Conservation (phyloP, 495 filamentous ascomycete species). For the Astrocystis sublimbata region DNA sequence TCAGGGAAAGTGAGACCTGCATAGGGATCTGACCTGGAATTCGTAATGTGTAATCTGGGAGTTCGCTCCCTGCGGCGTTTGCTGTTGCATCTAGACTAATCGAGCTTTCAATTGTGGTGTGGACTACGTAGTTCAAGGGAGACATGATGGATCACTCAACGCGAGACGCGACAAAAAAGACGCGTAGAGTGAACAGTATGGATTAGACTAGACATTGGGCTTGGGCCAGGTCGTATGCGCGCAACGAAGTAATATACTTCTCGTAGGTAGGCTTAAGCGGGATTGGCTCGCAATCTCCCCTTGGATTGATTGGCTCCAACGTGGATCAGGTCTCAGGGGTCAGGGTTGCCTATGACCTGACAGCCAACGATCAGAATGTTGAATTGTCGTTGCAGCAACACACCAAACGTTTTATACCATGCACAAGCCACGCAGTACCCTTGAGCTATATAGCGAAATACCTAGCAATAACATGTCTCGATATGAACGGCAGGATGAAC, state of each 20-base stretch:
- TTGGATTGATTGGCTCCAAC: not conserved
- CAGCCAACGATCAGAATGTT: not conserved
- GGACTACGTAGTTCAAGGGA: not conserved
- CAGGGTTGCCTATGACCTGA: not conserved
- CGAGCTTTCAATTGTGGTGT: not conserved
- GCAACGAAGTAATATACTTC: not conserved
- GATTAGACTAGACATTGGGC: not conserved
- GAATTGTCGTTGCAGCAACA: not conserved
- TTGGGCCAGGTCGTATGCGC: not conserved
- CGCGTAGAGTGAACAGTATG: too few species aligned
- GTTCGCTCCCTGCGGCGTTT: conserved; percentile 1
- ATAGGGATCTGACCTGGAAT: not conserved
- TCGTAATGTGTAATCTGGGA: not conserved
- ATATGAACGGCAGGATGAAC: too few species aligned
- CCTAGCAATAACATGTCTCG: too few species aligned
- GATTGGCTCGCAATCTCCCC: not conserved
- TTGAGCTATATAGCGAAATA: too few species aligned
- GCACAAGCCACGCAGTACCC: not conserved
- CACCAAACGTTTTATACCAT: too few species aligned
- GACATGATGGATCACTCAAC: too few species aligned
- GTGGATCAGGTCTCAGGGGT: not conserved
- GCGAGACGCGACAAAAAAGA: too few species aligned
- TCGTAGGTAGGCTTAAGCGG: too few species aligned
- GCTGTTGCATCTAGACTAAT: not conserved
- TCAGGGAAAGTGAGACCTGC: not conserved